These are phyloP conservation scores for Delphinella strobiligena DNA, from an alignment of 2,329 filamentous ascomycete species.

Conservation along the genomic window DNA sequence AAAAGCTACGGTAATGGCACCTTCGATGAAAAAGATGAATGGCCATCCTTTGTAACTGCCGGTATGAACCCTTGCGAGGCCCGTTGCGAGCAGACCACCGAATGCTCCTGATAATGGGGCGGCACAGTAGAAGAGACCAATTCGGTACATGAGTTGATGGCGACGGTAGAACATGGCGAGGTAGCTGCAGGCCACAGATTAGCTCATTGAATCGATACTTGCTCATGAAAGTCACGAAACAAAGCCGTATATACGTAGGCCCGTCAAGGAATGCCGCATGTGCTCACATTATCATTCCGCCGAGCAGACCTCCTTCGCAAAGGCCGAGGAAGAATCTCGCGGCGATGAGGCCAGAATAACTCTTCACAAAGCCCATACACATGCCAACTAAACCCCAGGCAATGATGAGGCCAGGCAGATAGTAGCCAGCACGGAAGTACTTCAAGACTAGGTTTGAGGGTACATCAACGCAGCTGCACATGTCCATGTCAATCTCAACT, in stretches of 20 bases:
- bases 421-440: conserved; percentile 27
- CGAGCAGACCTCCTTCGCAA: conserved; percentile 28
- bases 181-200: too few species aligned
- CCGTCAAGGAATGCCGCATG: too few species aligned
- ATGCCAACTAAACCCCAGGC: conserved; percentile 29
- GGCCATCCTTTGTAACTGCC: conserved; percentile 28
- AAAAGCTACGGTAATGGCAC: conserved; percentile 44
- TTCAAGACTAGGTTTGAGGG: conserved; percentile 23
- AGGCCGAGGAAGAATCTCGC: conserved; percentile 29
- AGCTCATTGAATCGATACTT: too few species aligned
- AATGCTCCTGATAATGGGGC: conserved; percentile 28
- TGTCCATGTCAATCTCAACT: too few species aligned
- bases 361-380: conserved; percentile 30
- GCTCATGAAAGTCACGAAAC: too few species aligned
- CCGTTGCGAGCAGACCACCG: conserved; percentile 31
- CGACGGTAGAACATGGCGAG: conserved; percentile 31
- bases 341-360: conserved; percentile 27
- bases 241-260: too few species aligned
- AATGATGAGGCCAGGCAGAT: conserved; percentile 27
- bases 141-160: conserved; percentile 28
- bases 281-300: conserved; percentile 23
- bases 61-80: conserved; percentile 27
- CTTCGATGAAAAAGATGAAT: conserved; percentile 36
- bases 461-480: conserved; percentile 25
- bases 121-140: conserved; percentile 23